These are phyloP conservation scores for Pyrenopolyporus hunteri DNA, from an alignment of 495 filamentous ascomycete species.

Conservation along the genomic window DNA sequence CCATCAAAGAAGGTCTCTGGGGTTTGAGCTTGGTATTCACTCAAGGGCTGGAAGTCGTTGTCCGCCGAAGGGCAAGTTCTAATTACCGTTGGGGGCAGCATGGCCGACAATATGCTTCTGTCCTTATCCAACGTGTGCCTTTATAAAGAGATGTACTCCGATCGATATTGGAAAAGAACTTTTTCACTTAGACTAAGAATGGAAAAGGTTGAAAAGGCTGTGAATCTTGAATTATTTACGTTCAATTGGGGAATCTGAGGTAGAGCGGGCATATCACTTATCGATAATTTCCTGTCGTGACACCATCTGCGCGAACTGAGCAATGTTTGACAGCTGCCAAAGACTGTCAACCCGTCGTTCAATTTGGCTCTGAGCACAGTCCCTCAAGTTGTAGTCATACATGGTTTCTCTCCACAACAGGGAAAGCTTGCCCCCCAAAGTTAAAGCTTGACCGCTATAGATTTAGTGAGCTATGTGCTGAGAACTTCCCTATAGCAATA, in stretches of 20 bases:
- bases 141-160: too few species aligned
- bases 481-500: too few species aligned
- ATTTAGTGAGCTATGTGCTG: too few species aligned
- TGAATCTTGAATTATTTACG: background rate
- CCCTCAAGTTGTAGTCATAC: too few species aligned
- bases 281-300: background rate
- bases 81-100: constrained; percentile 50
- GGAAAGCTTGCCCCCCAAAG: too few species aligned
- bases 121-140: background rate
- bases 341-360: background rate
- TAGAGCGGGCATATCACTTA: constrained; percentile 3
- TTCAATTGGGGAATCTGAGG: background rate
- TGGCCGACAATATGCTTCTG: constrained; percentile 3
- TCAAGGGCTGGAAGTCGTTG: constrained; percentile 70
- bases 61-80: constrained; percentile 48
- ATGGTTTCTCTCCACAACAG: too few species aligned
- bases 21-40: constrained; percentile 82
- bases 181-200: too few species aligned
- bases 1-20: constrained; percentile 81
- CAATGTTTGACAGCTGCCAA: background rate
- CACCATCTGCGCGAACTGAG: too few species aligned
- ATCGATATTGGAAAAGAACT: too few species aligned
- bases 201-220: background rate
- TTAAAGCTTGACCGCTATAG: too few species aligned
- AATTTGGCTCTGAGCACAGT: background rate